phyloP scores from a whole-genome alignment of 192 early-diverging fungal species.

The Umbelopsis ramanniana region DNA sequence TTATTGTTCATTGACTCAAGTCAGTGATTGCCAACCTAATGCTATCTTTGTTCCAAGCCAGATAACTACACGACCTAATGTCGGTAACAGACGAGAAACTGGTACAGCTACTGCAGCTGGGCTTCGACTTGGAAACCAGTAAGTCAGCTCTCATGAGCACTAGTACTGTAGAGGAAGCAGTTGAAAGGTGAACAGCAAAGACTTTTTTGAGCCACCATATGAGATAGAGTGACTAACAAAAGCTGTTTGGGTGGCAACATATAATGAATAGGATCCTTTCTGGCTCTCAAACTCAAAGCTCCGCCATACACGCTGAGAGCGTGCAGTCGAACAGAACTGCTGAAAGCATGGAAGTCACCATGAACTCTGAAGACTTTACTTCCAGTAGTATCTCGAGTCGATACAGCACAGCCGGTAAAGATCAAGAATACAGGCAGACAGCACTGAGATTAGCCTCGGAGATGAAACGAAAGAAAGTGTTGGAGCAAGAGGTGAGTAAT shows the following conservation, averaged over 20 bases:
- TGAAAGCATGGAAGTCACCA: not conserved
- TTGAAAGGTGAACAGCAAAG: not conserved
- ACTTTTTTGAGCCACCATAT: not conserved
- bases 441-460: not conserved
- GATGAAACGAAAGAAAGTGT: not conserved
- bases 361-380: not conserved
- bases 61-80: not conserved
- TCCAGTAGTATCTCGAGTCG: not conserved
- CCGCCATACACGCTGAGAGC: not conserved
- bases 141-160: not conserved
- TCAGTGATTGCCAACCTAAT: not conserved
- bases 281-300: not conserved
- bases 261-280: not conserved
- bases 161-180: not conserved
- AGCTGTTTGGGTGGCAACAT: too few relatives aligned
- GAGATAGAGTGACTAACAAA: too few relatives aligned
- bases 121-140: constrained; percentile 11
- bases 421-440: not conserved
- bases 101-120: constrained; percentile 3
- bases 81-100: constrained; percentile 1
- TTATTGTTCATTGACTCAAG: too few relatives aligned
- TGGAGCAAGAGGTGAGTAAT: constrained; percentile 3
- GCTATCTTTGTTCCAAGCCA: not conserved
- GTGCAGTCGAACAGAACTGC: not conserved
- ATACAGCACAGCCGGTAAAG: not conserved